Percentiles rank a stretch among this genome's conserved stretches.
These are phyloP conservation scores for Lepidium sativum DNA, from an alignment of 345 rosid genomes.

Conservation along the genomic window DNA sequence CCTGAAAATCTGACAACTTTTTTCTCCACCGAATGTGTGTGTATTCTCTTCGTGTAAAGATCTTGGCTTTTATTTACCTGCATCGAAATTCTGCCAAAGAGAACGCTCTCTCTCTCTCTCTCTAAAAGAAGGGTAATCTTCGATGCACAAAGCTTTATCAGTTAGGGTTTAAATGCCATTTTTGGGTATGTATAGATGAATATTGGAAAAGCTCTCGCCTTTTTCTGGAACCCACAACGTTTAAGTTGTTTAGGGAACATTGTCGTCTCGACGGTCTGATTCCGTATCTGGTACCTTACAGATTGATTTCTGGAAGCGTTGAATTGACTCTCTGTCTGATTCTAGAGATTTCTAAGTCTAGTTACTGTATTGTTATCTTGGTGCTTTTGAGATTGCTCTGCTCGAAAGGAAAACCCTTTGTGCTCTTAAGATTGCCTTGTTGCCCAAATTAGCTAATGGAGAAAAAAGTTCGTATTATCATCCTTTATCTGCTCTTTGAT, in stretches of 20 bases:
- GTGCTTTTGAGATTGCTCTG: background rate
- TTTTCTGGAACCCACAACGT: background rate
- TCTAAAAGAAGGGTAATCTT: background rate
- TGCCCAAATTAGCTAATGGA: background rate
- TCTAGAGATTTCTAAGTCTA: background rate
- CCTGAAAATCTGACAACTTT: background rate
- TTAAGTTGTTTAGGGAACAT: background rate
- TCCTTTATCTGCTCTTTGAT: background rate
- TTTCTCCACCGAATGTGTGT: background rate
- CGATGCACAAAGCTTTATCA: background rate
- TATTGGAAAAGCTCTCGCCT: slow-evolving; percentile 2
- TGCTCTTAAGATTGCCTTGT: background rate
- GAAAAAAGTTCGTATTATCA: background rate
- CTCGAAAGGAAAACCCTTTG: background rate
- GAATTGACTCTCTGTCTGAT: background rate
- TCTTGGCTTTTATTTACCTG: background rate
- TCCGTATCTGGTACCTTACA: background rate
- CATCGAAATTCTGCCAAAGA: background rate
- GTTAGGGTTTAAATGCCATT: slow-evolving; percentile 3
- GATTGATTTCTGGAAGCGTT: background rate
- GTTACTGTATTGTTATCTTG: background rate
- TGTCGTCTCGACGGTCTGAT: background rate
- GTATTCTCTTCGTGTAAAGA: background rate
- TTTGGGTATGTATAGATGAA: background rate
- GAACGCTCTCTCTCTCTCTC: background rate